phyloP scores from a whole-genome alignment of 306 rosid species.

The Geum urbanum region DNA sequence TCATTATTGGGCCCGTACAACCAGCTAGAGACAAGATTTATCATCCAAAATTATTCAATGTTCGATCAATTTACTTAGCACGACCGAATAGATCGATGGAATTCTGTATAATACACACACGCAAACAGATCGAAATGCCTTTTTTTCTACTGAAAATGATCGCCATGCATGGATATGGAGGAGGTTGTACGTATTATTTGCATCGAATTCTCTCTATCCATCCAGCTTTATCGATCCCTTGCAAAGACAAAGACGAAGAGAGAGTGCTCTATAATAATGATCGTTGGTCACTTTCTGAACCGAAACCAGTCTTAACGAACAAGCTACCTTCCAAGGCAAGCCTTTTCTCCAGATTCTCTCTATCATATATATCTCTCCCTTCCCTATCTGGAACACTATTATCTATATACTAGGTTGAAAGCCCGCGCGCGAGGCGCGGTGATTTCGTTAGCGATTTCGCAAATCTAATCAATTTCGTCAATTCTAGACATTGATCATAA shows the following conservation, averaged over 20 bases:
- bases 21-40: too few species aligned
- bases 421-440: too few species aligned
- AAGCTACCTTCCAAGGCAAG: conserved; percentile 66
- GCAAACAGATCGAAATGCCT: too few species aligned
- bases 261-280: conserved; percentile 29
- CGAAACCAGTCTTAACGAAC: conserved; percentile 44
- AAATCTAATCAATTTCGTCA: too few species aligned
- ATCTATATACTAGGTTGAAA: too few species aligned
- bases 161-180: not conserved
- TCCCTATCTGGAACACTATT: not conserved
- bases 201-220: conserved; percentile 65
- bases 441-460: too few species aligned
- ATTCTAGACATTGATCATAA: too few species aligned
- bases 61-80: not conserved
- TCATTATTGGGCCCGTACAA: not conserved
- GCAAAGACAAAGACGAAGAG: conserved; percentile 17
- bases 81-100: too few species aligned
- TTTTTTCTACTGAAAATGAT: conserved; percentile 4
- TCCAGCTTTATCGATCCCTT: not conserved
- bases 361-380: conserved; percentile 20
- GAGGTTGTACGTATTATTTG: conserved; percentile 7
- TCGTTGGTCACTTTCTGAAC: conserved; percentile 74
- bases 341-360: conserved; percentile 73
- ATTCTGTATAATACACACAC: too few species aligned
- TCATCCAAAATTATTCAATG: not conserved